Evolutionary conservation across 2,329 filamentous ascomycete genomes (phyloP).

Genomic region (Talaromyces sp.): DNA sequence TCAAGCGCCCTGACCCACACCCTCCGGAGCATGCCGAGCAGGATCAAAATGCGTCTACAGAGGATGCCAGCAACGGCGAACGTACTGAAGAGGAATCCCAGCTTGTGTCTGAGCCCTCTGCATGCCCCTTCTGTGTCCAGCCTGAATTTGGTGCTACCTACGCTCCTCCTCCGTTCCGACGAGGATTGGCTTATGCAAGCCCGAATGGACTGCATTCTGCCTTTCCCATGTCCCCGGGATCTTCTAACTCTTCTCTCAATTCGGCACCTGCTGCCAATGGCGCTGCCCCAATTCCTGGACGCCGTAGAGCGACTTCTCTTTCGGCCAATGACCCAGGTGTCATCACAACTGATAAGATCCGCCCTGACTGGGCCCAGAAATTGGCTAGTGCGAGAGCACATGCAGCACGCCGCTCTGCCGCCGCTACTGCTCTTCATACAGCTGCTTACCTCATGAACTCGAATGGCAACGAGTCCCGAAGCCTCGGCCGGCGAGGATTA

Average conservation of each 20-base stretch:
- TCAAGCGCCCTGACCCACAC: conserved; percentile 89
- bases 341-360: conserved; percentile 85
- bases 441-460: conserved; percentile 83
- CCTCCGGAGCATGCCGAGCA: conserved; percentile 67
- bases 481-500: conserved; percentile 54
- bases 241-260: conserved; percentile 71
- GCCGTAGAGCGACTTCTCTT: conserved; percentile 62
- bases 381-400: conserved; percentile 78
- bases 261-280: neutral
- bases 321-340: conserved; percentile 81
- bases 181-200: conserved; percentile 68
- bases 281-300: conserved; percentile 46
- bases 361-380: conserved; percentile 92
- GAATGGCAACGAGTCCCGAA: conserved; percentile 42
- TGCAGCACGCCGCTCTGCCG: conserved; percentile 78
- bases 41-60: conserved; percentile 33
- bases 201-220: conserved; percentile 40
- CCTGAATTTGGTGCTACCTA: conserved; percentile 97
- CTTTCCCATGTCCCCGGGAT: conserved; percentile 66
- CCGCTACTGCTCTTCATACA: conserved; percentile 88
- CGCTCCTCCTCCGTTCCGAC: conserved; percentile 78
- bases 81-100: conserved; percentile 45
- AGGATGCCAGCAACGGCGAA: conserved; percentile 1
- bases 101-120: conserved; percentile 83
- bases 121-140: conserved; percentile 92